Conservation (phyloP, 192 early-diverging fungal species). For the Rhizoclosmatium globosum region DNA sequence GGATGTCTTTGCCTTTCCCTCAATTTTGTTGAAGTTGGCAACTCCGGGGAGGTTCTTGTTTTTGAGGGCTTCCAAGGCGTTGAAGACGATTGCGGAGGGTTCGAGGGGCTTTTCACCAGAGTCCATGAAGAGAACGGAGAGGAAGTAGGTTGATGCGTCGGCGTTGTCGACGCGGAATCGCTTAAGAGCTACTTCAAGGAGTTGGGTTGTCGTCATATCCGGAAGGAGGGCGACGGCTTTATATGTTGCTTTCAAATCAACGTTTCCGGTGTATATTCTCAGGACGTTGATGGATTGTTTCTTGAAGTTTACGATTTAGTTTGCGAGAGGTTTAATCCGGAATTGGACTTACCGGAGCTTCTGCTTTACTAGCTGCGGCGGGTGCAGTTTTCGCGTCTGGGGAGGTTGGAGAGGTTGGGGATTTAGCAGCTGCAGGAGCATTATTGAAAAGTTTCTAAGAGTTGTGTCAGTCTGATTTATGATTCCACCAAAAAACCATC, state of each 20-base stretch:
- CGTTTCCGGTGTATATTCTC: constrained; percentile 59
- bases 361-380: not conserved
- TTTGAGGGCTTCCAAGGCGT: constrained; percentile 49
- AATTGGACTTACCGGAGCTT: not conserved
- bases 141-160: constrained; percentile 47
- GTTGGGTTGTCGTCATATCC: constrained; percentile 45
- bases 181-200: constrained; percentile 45
- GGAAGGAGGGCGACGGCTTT: constrained; percentile 56
- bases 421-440: not conserved
- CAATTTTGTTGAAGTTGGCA: constrained; percentile 23
- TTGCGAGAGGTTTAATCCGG: not conserved
- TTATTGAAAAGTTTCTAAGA: constrained; percentile 19
- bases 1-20: constrained; percentile 19
- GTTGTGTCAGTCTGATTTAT: not conserved
- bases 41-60: constrained; percentile 53
- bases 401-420: constrained; percentile 9
- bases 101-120: constrained; percentile 45
- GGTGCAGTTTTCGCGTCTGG: not conserved
- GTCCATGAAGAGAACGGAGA: constrained; percentile 59
- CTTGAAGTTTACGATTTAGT: not conserved
- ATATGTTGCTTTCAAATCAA: constrained; percentile 60
- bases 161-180: constrained; percentile 51
- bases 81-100: constrained; percentile 42
- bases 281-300: constrained; percentile 53
- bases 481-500: not conserved